Evolutionary conservation across 2,329 filamentous ascomycete genomes (phyloP), one percentile per base, ranked within the genome.

Genomic region (Trichoderma aggressivum): DNA sequence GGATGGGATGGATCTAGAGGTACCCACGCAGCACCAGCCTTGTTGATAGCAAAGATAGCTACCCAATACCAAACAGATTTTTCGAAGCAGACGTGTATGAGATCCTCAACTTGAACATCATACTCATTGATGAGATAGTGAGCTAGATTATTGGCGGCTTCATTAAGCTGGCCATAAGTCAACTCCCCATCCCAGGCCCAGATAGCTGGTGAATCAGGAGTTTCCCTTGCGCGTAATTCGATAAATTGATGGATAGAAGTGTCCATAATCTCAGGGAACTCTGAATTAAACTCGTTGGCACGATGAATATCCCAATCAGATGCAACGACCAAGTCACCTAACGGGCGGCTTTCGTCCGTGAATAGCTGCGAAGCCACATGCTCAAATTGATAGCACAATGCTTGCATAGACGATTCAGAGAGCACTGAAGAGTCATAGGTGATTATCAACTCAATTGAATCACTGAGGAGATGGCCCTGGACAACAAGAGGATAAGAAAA

Each of bases 41-140:
- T 78, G 30, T 78, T 72, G 28, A 79, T 71, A 18, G 69, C 77
- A 18, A 79, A 50, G 53, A 77, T 74, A 1, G 75, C 72, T 3
- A 78, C 73, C 7, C 74, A 30, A 14, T 73, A 71, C 73, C 72
- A 75, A 26, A 62, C 21, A 2, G 71, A 76, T 66, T 78, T 74
- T 39, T 74, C 73, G 6, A 73, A 73, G 62, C 60, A 74, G 12
- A 74, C 28, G 5, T 71, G 72, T 6, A 74, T 68, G 1, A 61
- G 59, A 76, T 72, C 58, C 78, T 7, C 75, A 73, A 8, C 69
- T 34, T 32, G 82, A 72, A 36, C 78, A 75, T 14, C 18, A 24
- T 55, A 59, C 18, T 34, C 11, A 18, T 26, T 11, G 69, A 71
- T 36, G 39, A 69, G 53, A 26, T 69, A 18, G 24, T 68, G 65